These are phyloP conservation scores for Populus trichocarpa DNA, from an alignment of 441 rosid species.

Conservation along the genomic window DNA sequence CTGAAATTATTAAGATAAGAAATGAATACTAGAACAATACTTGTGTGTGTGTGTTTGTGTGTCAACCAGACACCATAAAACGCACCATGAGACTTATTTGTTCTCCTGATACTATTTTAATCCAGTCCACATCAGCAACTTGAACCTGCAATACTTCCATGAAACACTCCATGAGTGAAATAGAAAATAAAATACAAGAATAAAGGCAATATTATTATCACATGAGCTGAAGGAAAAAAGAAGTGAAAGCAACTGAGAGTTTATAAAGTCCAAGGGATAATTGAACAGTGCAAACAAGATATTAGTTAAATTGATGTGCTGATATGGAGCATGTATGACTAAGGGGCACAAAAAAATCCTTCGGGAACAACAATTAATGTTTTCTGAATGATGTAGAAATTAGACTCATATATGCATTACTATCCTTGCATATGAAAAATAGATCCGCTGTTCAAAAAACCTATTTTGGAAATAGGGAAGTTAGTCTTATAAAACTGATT, in stretches of 20 bases:
- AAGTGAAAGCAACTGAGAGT: background rate
- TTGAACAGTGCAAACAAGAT: background rate
- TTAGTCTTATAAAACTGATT: background rate
- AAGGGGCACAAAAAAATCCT: background rate
- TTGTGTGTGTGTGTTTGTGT: background rate
- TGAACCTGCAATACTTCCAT: conserved; percentile 56
- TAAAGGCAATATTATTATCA: conserved; percentile 2
- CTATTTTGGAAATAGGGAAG: background rate
- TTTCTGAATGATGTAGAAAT: background rate
- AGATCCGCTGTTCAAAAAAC: background rate
- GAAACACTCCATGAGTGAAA: conserved; percentile 16
- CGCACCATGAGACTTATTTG: conserved; percentile 85
- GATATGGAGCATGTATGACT: background rate
- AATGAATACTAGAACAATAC: conserved; percentile 17
- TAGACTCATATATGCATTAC: background rate
- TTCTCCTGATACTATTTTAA: conserved; percentile 71
- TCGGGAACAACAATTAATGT: background rate
- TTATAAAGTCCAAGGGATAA: background rate
- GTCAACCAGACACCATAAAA: conserved; percentile 15
- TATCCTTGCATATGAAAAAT: background rate
- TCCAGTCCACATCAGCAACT: conserved; percentile 95
- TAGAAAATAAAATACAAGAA: conserved; percentile 2
- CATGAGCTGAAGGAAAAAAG: background rate
- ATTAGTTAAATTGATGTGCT: background rate
- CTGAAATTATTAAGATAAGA: conserved; percentile 43